Conservation (phyloP, 306 rosid species). For the Senna tora region DNA sequence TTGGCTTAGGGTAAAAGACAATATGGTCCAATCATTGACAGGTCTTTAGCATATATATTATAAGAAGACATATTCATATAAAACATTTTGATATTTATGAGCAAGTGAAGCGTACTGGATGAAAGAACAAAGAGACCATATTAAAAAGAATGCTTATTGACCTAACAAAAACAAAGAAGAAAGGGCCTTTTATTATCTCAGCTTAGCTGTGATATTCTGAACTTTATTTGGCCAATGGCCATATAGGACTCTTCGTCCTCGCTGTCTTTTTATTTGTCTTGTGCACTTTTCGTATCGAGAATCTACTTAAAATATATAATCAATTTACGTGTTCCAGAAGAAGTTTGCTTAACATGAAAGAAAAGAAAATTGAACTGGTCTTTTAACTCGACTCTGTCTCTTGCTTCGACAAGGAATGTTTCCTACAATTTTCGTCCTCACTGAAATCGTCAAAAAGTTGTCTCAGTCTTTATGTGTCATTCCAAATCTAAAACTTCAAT, state of each 20-base stretch:
- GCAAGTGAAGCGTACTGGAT: neutral
- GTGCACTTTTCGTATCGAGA: neutral
- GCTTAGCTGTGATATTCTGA: slow-evolving; percentile 2
- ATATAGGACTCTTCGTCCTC: neutral
- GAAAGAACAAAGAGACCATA: neutral
- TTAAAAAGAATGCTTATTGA: neutral
- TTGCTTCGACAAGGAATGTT: slow-evolving; percentile 17
- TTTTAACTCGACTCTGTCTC: neutral
- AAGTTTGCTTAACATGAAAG: slow-evolving; percentile 29
- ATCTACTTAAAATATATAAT: neutral
- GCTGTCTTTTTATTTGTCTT: slow-evolving; percentile 14
- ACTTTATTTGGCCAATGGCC: slow-evolving; percentile 3
- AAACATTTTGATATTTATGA: neutral
- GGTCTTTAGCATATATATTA: too few species aligned
- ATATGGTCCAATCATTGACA: too few species aligned
- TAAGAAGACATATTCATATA: neutral
- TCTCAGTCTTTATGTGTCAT: neutral
- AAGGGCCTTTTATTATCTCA: too few species aligned
- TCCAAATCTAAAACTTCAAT: neutral
- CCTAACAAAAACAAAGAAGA: too few species aligned
- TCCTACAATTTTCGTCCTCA: neutral
- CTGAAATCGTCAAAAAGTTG: slow-evolving; percentile 25
- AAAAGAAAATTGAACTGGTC: slow-evolving; percentile 32
- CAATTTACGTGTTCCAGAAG: neutral
- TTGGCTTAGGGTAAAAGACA: too few species aligned